Evolutionary conservation across 768 basidiomycete genomes (phyloP).

Genomic region (Tricholomella constricta): DNA sequence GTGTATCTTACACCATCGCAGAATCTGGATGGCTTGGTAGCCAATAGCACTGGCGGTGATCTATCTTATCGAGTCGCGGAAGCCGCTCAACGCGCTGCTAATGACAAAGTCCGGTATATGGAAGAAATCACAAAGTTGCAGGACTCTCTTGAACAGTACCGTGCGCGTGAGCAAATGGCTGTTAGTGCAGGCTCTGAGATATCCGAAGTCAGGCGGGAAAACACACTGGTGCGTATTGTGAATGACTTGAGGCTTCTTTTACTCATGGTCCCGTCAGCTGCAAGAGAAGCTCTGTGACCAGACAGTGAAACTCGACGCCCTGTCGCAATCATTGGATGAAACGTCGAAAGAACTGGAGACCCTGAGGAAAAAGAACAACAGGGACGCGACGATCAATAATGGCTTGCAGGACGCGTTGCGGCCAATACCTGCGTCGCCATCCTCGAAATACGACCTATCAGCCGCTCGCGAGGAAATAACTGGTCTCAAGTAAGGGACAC

Average conservation of each 20-base stretch:
- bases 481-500: slow-evolving; percentile 69
- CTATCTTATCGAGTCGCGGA: slow-evolving; percentile 49
- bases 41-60: slow-evolving; percentile 41
- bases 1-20: slow-evolving; percentile 25
- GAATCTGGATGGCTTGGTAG: slow-evolving; percentile 67
- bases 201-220: slow-evolving; percentile 16
- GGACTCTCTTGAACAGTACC: slow-evolving; percentile 44
- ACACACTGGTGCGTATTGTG: slow-evolving; percentile 21
- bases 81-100: slow-evolving; percentile 46
- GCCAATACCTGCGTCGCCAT: slow-evolving; percentile 27
- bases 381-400: slow-evolving; percentile 53
- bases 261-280: slow-evolving; percentile 20
- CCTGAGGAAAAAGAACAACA: slow-evolving; percentile 59
- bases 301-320: slow-evolving; percentile 28
- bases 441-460: slow-evolving; percentile 55
- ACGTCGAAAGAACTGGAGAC: slow-evolving; percentile 55
- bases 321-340: slow-evolving; percentile 32
- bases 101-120: slow-evolving; percentile 52
- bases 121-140: slow-evolving; percentile 60
- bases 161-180: slow-evolving; percentile 22
- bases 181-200: slow-evolving; percentile 15
- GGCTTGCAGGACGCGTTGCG: slow-evolving; percentile 30
- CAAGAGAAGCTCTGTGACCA: slow-evolving; percentile 28
- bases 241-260: background rate
- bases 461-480: slow-evolving; percentile 66